Evolutionary conservation across 2,329 filamentous ascomycete genomes (phyloP).

Genomic region (Celoporthe dispersa): DNA sequence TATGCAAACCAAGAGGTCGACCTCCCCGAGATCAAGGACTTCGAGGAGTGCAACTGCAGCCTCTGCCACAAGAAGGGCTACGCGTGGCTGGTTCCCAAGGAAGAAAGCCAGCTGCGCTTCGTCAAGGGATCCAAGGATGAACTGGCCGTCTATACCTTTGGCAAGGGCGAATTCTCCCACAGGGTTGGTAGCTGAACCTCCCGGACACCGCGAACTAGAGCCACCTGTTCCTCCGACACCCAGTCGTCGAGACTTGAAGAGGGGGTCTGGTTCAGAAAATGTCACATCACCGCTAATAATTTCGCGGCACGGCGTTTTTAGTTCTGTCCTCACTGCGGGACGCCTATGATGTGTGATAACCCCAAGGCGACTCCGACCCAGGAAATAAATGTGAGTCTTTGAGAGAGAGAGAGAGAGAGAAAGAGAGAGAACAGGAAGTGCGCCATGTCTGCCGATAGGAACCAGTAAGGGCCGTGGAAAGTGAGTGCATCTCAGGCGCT

Average conservation of each 20-base stretch:
- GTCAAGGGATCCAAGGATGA: constrained; percentile 49
- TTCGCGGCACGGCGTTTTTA: constrained; percentile 32
- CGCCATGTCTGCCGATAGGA: no score
- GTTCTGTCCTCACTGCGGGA: constrained; percentile 59
- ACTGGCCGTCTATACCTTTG: constrained; percentile 51
- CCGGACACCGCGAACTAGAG: background rate
- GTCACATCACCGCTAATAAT: background rate
- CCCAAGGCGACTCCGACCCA: constrained; percentile 27
- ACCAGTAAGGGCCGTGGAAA: background rate
- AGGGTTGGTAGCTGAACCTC: constrained; percentile 40
- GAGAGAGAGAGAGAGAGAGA: no score
- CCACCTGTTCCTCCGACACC: background rate
- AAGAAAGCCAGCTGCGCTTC: constrained; percentile 43
- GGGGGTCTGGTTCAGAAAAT: background rate
- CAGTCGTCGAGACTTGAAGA: constrained; percentile 6
- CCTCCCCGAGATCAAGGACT: constrained; percentile 59
- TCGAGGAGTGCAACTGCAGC: constrained; percentile 68
- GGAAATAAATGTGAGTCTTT: constrained; percentile 46
- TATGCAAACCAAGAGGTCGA: constrained; percentile 4
- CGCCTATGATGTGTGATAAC: constrained; percentile 43
- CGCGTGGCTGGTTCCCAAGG: constrained; percentile 41
- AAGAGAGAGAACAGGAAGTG: background rate
- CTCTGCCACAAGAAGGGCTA: constrained; percentile 60
- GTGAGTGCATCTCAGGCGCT: background rate
- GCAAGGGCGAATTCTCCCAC: constrained; percentile 41